Percentiles rank a stretch among this genome's conserved stretches.
Conservation (phyloP, 805 yeast genomes). For the Wickerhamomyces chaumierensis region DNA sequence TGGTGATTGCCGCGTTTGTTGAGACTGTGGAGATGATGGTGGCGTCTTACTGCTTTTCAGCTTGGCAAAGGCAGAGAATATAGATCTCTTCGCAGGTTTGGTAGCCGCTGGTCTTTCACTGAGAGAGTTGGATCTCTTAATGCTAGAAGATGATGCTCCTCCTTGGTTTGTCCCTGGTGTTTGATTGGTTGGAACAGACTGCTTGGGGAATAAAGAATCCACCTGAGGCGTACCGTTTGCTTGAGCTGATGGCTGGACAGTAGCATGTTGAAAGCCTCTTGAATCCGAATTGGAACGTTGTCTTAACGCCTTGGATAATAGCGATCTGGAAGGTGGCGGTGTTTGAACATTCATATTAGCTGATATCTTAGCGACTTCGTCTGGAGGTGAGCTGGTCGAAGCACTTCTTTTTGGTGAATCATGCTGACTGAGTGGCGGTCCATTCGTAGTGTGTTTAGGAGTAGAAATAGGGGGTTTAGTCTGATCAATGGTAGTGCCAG, state of each 20-base stretch:
- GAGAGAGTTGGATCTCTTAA: constrained; percentile 13
- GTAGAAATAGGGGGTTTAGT: constrained; percentile 3
- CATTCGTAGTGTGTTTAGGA: neutral
- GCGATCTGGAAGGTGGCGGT: constrained; percentile 6
- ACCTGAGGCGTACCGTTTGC: constrained; percentile 1
- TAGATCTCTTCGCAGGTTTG: constrained; percentile 14
- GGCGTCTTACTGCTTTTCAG: constrained; percentile 12
- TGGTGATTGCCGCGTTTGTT: constrained; percentile 1
- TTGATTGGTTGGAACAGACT: neutral
- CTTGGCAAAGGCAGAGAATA: constrained; percentile 22
- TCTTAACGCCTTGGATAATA: constrained; percentile 15
- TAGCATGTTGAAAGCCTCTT: constrained; percentile 1
- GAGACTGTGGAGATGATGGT: constrained; percentile 10
- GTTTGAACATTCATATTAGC: neutral
- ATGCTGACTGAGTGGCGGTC: neutral
- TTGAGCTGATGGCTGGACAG: neutral
- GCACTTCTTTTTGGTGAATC: neutral
- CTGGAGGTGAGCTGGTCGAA: neutral
- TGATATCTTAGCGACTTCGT: constrained; percentile 1
- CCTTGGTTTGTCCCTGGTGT: neutral
- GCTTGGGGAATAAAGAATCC: neutral
- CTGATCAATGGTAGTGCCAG: no score
- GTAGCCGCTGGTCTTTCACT: constrained; percentile 4
- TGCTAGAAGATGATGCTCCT: constrained; percentile 1
- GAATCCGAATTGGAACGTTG: constrained; percentile 18